Evolutionary conservation across 768 basidiomycete genomes (phyloP).

Genomic region (Cystofilobasidium macerans): DNA sequence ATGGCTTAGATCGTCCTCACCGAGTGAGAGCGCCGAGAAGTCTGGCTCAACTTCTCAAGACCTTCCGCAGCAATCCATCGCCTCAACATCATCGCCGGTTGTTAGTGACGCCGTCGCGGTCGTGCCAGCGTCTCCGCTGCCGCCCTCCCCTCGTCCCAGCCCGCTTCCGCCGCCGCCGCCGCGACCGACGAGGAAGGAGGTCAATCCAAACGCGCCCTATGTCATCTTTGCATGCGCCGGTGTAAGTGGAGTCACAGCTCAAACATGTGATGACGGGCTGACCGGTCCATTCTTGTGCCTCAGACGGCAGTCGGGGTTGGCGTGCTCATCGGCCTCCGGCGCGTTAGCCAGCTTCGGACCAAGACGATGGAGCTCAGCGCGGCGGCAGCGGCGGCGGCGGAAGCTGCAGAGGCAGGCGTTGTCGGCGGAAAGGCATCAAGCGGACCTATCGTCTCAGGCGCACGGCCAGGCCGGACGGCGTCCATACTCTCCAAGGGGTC

Average conservation of each 20-base stretch:
- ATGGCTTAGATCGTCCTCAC: background rate
- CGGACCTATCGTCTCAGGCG: background rate
- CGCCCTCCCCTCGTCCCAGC: background rate
- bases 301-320: background rate
- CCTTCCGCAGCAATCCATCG: too few species aligned
- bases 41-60: too few species aligned
- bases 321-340: background rate
- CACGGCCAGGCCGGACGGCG: background rate
- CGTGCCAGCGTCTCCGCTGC: background rate
- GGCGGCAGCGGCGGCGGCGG: background rate
- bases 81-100: background rate
- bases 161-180: background rate
- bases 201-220: slow-evolving; percentile 1
- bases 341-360: background rate
- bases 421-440: background rate
- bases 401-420: background rate
- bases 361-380: background rate
- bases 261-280: background rate
- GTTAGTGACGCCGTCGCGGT: background rate
- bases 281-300: background rate
- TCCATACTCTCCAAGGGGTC: background rate
- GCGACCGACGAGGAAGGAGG: background rate
- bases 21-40: too few species aligned
- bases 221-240: background rate
- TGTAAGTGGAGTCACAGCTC: too few species aligned